A percentile compares a stretch with the other conserved stretches of the same genome.
These are phyloP conservation scores for Dryas drummondii DNA, from an alignment of 306 rosid genomes.

Conservation along the genomic window DNA sequence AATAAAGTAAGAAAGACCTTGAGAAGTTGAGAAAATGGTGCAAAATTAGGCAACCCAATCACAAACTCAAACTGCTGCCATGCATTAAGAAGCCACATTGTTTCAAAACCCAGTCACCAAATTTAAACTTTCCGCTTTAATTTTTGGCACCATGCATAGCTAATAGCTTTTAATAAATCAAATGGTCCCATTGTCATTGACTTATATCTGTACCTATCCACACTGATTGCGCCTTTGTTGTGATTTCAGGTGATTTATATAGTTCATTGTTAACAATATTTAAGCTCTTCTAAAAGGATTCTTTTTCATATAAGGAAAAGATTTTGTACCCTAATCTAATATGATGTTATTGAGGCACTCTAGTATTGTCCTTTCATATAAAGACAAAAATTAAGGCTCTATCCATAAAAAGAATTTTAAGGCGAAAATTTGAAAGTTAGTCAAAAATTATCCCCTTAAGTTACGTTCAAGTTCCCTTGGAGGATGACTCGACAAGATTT, in stretches of 20 bases:
- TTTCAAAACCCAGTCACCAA: neutral
- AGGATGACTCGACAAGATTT: no score
- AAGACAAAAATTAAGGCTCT: no score
- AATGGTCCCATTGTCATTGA: constrained; percentile 1
- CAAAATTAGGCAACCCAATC: constrained; percentile 28
- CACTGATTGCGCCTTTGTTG: constrained; percentile 7
- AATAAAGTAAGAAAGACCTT: neutral
- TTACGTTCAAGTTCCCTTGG: no score
- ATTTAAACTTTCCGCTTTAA: neutral
- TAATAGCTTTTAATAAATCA: no score
- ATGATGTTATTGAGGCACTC: no score
- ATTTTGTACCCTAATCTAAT: no score
- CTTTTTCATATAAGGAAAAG: no score
- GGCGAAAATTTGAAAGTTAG: no score
- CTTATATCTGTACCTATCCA: neutral
- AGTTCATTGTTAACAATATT: neutral
- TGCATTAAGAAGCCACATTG: neutral
- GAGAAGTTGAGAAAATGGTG: neutral
- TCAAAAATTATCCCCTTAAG: no score
- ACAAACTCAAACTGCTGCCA: constrained; percentile 3
- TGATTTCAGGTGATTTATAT: neutral
- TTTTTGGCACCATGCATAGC: neutral
- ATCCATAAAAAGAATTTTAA: no score
- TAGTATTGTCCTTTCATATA: no score
- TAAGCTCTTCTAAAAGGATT: no score